A percentile compares a stretch with the other conserved stretches of the same genome.
Evolutionary conservation across 176 grass and related monocot genomes (phyloP).

Genomic region (Carex myosuroides): DNA sequence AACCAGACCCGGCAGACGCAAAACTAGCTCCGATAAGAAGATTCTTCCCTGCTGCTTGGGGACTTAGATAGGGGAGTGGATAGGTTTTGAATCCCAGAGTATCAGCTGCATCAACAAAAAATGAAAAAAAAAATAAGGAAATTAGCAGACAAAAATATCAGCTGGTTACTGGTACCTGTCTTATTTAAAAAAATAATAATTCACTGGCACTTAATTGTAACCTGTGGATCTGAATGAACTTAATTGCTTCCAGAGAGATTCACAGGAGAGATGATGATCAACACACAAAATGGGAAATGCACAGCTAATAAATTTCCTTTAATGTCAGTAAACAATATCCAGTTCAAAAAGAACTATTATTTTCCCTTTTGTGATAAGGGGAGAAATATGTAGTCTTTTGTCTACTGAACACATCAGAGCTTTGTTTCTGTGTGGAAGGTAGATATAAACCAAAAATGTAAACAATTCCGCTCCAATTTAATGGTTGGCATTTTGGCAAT

Average conservation of each 20-base stretch:
- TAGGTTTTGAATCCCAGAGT: slow-evolving; percentile 51
- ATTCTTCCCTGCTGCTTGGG: slow-evolving; percentile 46
- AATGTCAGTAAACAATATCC: background rate
- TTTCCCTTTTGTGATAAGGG: background rate
- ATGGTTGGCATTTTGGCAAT: background rate
- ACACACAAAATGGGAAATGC: background rate
- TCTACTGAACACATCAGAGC: background rate
- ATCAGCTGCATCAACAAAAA: slow-evolving; percentile 31
- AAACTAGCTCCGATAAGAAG: slow-evolving; percentile 73
- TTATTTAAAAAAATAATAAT: background rate
- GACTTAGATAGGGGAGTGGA: slow-evolving; percentile 61
- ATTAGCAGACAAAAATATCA: background rate
- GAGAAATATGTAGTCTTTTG: background rate
- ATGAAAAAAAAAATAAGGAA: background rate
- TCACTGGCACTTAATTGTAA: background rate
- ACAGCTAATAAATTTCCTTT: background rate
- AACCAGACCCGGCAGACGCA: slow-evolving; percentile 71
- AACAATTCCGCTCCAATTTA: too few relatives aligned
- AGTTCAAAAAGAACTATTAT: background rate
- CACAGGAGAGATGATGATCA: background rate
- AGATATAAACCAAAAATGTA: too few relatives aligned
- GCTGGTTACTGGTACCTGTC: background rate
- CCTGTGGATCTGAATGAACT: background rate
- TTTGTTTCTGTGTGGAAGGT: background rate
- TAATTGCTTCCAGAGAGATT: background rate